Conservation (phyloP, 1,139 yeast species). For the Yamadazyma diddensiae region DNA sequence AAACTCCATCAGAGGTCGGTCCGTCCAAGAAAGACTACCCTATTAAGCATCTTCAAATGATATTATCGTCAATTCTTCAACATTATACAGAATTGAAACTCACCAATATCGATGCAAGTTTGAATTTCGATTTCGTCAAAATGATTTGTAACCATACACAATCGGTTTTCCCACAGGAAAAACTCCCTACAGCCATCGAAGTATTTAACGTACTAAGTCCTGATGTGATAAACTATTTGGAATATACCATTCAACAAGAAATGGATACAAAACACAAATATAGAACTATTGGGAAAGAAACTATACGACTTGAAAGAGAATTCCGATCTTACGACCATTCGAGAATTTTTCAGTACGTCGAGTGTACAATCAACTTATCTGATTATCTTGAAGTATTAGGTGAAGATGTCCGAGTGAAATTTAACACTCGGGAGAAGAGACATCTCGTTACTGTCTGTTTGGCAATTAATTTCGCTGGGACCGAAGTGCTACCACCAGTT, state of each 20-base stretch:
- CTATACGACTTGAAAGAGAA: constrained; percentile 12
- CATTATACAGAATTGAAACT: constrained; percentile 6
- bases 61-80: constrained; percentile 7
- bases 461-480: constrained; percentile 17
- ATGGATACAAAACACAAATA: neutral
- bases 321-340: constrained; percentile 12
- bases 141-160: neutral
- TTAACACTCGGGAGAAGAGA: neutral
- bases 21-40: neutral
- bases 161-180: neutral
- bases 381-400: constrained; percentile 10
- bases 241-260: neutral
- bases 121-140: constrained; percentile 1
- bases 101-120: neutral
- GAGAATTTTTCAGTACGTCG: constrained; percentile 19
- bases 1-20: neutral
- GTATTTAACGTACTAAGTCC: neutral
- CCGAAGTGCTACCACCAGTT: constrained; percentile 18
- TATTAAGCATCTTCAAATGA: constrained; percentile 1
- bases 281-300: constrained; percentile 11
- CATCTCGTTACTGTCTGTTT: constrained; percentile 16
- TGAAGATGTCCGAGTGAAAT: constrained; percentile 3
- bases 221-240: neutral
- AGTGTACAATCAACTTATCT: constrained; percentile 18
- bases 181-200: neutral